Evolutionary conservation across 768 basidiomycete species (phyloP), one percentile per base, ranked within the genome.

Genomic region (Leccinum subgranulosum): DNA sequence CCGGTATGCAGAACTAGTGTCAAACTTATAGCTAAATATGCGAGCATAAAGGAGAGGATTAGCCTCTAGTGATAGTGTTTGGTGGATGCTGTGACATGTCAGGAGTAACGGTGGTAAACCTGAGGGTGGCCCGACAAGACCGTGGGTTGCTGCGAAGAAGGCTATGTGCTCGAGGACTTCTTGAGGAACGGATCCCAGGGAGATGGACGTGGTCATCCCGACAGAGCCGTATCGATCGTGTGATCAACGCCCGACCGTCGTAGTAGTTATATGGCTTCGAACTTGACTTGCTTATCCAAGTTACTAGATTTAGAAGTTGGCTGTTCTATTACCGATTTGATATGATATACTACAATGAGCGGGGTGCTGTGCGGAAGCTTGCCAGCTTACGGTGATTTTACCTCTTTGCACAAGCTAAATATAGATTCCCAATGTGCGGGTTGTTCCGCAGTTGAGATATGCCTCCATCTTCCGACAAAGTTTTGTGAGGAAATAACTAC

Each of bases 121-220:
- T 1, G 81, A 74, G 15, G 87, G 88, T 8, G 89, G 87, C 17
- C 88, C 87, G 43, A 84, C 74, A 51, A 80, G 73, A 29, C 55
- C 62, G 5, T 79, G 66, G 4, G 83, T 83, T 8, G 80, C 84
- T 41, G 83, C 73, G 63, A 84, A 84, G 67, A 81, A 85, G 1
- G 89, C 89, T 63, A 95, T 85, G 51, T 85, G 84, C 67, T 93
- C 87, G 47, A 94, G 78, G 39, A 94, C 79, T 72, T 94, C 92
- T 58, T 81, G 82, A 14, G 92, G 92, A 46, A 94, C 73, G 6
- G 73, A 72, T 54, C 77, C 74, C 55, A 90, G 70, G 10, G 69
- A 72, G 36, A 41, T 31, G 48, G 53, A 51, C 31, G 45, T 36
- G 11, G 60, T 47, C 61, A 69, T 68, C 4, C 56, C 28, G 58